These are phyloP conservation scores for Nepenthes mirabilis DNA, from an alignment of 148 eudicot species.

Conservation along the genomic window DNA sequence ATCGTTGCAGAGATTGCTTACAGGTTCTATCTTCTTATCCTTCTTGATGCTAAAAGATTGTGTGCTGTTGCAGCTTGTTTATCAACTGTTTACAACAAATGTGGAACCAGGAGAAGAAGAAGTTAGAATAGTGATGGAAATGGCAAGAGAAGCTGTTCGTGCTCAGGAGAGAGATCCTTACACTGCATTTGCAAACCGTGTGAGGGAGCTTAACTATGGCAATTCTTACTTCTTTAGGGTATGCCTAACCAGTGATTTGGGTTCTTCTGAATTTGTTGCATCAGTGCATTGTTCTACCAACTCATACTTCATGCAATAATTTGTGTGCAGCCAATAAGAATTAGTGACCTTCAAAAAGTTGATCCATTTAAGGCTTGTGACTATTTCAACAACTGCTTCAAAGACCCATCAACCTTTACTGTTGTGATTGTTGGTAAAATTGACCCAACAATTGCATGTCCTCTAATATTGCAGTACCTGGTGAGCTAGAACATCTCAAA, in stretches of 20 bases:
- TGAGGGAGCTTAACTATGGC: slow-evolving; percentile 87
- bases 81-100: slow-evolving; percentile 67
- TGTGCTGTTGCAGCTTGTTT: slow-evolving; percentile 50
- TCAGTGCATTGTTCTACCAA: neutral
- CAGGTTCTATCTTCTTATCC: neutral
- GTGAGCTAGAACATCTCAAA: slow-evolving; percentile 20
- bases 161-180: slow-evolving; percentile 95
- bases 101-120: slow-evolving; percentile 77
- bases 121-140: slow-evolving; percentile 83
- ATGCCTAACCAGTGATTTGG: slow-evolving; percentile 5
- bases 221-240: slow-evolving; percentile 78
- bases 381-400: slow-evolving; percentile 60
- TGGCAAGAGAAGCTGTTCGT: slow-evolving; percentile 82
- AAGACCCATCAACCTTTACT: slow-evolving; percentile 83
- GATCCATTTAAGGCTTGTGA: slow-evolving; percentile 76
- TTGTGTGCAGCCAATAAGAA: slow-evolving; percentile 54
- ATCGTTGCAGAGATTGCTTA: neutral
- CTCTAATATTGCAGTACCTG: slow-evolving; percentile 69
- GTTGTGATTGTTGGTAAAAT: slow-evolving; percentile 73
- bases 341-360: slow-evolving; percentile 55
- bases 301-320: slow-evolving; percentile 2
- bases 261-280: neutral
- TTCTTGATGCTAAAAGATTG: neutral
- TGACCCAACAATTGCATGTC: slow-evolving; percentile 50
- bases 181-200: slow-evolving; percentile 80